Percentiles rank a stretch among this genome's conserved stretches.
Evolutionary conservation across 2,329 filamentous ascomycete genomes (phyloP).

Genomic region (Ascochyta rabiei): DNA sequence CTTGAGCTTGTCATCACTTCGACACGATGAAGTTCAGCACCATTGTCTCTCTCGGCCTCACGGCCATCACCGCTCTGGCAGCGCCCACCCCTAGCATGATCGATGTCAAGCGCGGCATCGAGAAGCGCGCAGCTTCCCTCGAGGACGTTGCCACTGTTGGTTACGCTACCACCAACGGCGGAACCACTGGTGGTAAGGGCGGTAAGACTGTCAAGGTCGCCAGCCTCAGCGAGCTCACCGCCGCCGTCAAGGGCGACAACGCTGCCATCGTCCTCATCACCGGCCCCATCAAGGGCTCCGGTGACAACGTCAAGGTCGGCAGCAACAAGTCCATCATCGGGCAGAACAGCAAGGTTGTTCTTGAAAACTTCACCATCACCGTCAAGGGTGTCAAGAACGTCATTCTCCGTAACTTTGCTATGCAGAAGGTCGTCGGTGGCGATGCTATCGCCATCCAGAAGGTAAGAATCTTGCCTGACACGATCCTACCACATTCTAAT

Average conservation of each 20-base stretch:
- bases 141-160: slow-evolving; percentile 39
- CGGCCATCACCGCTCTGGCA: slow-evolving; percentile 41
- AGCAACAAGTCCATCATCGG: slow-evolving; percentile 61
- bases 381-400: slow-evolving; percentile 59
- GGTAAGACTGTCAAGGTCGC: slow-evolving; percentile 45
- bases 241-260: slow-evolving; percentile 52
- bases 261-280: slow-evolving; percentile 56
- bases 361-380: slow-evolving; percentile 56
- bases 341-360: slow-evolving; percentile 52
- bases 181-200: slow-evolving; percentile 49
- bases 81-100: slow-evolving; percentile 36
- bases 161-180: slow-evolving; percentile 44
- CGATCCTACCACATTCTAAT: slow-evolving; percentile 28
- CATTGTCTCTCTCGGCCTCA: slow-evolving; percentile 37
- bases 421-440: slow-evolving; percentile 57
- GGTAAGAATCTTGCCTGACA: slow-evolving; percentile 45
- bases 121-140: slow-evolving; percentile 36
- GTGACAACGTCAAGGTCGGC: slow-evolving; percentile 52
- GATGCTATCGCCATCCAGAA: slow-evolving; percentile 60
- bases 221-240: slow-evolving; percentile 48
- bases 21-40: slow-evolving; percentile 41
- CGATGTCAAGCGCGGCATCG: slow-evolving; percentile 26
- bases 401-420: slow-evolving; percentile 63
- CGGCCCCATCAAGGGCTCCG: slow-evolving; percentile 52
- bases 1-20: slow-evolving; percentile 14